A percentile compares a stretch with the other conserved stretches of the same genome.
These are phyloP conservation scores for Pyricularia grisea DNA, from an alignment of 2,329 filamentous ascomycete species.

Conservation along the genomic window DNA sequence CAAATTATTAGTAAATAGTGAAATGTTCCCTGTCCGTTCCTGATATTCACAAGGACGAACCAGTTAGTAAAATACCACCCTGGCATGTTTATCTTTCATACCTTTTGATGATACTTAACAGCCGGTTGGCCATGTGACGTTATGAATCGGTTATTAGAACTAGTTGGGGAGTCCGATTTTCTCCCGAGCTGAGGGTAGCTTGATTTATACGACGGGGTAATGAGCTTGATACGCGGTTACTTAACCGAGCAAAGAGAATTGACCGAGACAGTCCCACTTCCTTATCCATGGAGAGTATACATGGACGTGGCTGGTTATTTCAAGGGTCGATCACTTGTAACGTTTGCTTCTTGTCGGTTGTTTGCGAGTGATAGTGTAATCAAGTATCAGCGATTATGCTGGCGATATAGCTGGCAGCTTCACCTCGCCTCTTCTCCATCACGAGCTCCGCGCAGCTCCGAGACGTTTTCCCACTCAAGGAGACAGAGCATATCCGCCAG, in stretches of 20 bases:
- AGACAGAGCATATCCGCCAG: slow-evolving; percentile 50
- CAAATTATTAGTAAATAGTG: neutral
- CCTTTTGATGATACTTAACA: neutral
- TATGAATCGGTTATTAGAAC: neutral
- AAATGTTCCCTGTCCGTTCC: no score
- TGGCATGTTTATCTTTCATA: neutral
- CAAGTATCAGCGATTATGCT: neutral
- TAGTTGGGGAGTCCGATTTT: neutral
- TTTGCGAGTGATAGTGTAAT: neutral
- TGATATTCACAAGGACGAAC: no score
- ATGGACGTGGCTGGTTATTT: neutral
- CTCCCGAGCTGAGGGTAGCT: neutral
- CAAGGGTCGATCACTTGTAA: neutral
- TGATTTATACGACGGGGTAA: neutral
- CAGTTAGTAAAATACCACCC: neutral
- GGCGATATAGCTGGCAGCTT: neutral
- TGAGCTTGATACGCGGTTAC: neutral
- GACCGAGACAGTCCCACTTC: neutral
- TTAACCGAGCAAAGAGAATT: neutral
- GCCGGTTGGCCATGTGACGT: neutral
- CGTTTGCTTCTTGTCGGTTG: neutral
- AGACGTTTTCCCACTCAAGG: slow-evolving; percentile 55
- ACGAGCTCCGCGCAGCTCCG: slow-evolving; percentile 34
- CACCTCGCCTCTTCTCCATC: slow-evolving; percentile 36
- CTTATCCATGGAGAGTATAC: neutral